Percentiles rank a stretch among this genome's conserved stretches.
These are phyloP conservation scores for Dactylellina drechsleri DNA, from an alignment of 2,329 filamentous ascomycete species.

Conservation along the genomic window DNA sequence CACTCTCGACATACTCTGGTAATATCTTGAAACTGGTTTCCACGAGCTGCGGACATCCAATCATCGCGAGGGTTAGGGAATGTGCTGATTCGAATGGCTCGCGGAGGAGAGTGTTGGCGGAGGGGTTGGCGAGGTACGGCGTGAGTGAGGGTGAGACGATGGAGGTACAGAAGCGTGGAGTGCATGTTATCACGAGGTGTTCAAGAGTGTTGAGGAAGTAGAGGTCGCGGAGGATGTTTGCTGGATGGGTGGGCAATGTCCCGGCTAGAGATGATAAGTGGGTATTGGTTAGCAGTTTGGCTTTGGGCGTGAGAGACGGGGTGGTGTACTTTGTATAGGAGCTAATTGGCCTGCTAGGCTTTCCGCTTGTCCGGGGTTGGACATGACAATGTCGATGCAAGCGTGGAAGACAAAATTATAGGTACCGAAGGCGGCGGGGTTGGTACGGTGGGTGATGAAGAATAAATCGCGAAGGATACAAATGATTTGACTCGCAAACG, in stretches of 20 bases:
- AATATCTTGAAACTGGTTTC: constrained; percentile 75
- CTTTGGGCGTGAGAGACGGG: background rate
- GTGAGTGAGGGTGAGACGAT: constrained; percentile 79
- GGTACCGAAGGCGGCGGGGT: constrained; percentile 79
- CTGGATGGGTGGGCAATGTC: constrained; percentile 71
- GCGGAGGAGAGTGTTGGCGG: constrained; percentile 68
- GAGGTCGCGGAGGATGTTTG: constrained; percentile 79
- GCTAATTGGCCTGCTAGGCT: constrained; percentile 69
- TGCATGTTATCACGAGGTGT: constrained; percentile 78
- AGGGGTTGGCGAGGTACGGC: constrained; percentile 73
- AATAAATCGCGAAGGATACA: constrained; percentile 79
- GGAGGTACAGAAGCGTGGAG: constrained; percentile 74
- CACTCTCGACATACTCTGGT: constrained; percentile 82
- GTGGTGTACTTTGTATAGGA: constrained; percentile 41
- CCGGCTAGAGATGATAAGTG: constrained; percentile 63
- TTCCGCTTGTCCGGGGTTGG: constrained; percentile 73
- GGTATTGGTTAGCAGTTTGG: constrained; percentile 63
- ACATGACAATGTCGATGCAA: constrained; percentile 80
- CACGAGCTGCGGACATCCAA: constrained; percentile 81
- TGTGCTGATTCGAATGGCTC: constrained; percentile 90
- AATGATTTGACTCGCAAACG: constrained; percentile 76
- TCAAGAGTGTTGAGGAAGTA: constrained; percentile 90
- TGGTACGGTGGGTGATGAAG: constrained; percentile 81
- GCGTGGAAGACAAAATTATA: constrained; percentile 86
- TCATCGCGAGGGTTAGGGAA: constrained; percentile 79